These are phyloP conservation scores for Lentinula novae-zelandiae DNA, from an alignment of 1,284 basidiomycete genomes.

Conservation along the genomic window DNA sequence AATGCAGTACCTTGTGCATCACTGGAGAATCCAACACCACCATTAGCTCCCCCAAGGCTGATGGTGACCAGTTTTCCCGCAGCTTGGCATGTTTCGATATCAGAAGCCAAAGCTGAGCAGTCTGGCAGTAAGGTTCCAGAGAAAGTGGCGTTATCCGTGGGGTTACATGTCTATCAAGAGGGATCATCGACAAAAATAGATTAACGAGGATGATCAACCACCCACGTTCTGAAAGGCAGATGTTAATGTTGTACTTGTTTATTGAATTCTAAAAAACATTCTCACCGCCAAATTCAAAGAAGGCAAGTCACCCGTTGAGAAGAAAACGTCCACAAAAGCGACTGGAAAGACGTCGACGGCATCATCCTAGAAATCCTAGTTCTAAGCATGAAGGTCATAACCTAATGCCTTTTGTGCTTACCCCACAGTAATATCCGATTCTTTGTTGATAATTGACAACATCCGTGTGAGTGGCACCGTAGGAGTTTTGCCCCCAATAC, in stretches of 20 bases:
- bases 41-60: conserved; percentile 35
- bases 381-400: not conserved
- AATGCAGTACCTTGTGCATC: conserved; percentile 50
- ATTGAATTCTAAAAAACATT: conserved; percentile 30
- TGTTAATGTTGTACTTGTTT: not conserved
- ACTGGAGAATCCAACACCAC: conserved; percentile 50
- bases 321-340: conserved; percentile 61
- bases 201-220: not conserved
- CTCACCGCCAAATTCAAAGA: conserved; percentile 54
- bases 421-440: conserved; percentile 56
- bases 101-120: conserved; percentile 48
- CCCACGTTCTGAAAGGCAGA: conserved; percentile 5
- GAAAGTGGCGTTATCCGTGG: conserved; percentile 50
- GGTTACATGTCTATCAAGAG: conserved; percentile 50
- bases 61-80: conserved; percentile 59
- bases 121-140: conserved; percentile 53
- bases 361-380: conserved; percentile 38
- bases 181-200: not conserved
- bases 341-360: conserved; percentile 60
- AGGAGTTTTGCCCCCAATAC: conserved; percentile 70
- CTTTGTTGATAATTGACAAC: conserved; percentile 52
- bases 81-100: conserved; percentile 56
- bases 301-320: conserved; percentile 53
- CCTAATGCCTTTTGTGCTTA: conserved; percentile 20
- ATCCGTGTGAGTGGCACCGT: conserved; percentile 52